These are phyloP conservation scores for Pleurozium schreberi DNA, from an alignment of 225 moss, liverwort and hornwort genomes.

Conservation along the genomic window DNA sequence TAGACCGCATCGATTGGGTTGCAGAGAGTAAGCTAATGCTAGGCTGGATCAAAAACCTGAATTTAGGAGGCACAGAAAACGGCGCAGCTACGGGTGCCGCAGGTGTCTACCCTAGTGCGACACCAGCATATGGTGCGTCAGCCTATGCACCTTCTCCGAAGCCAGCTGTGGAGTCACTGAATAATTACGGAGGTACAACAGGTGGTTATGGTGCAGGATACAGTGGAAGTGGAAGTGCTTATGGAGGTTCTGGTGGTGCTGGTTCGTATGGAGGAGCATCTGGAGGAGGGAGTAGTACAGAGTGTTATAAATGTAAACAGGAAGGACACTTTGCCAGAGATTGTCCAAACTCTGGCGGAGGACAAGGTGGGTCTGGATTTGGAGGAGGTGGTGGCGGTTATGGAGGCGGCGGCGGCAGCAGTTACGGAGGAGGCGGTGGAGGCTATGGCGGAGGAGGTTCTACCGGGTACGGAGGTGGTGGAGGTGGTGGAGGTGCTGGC, in stretches of 20 bases:
- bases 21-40: conserved; percentile 64
- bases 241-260: conserved; percentile 37
- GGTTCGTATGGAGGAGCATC: conserved; percentile 42
- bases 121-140: conserved; percentile 39
- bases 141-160: conserved; percentile 16
- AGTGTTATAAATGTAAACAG: conserved; percentile 80
- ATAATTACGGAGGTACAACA: conserved; percentile 31
- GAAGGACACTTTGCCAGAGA: conserved; percentile 72
- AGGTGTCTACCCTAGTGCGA: conserved; percentile 20
- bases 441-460: conserved; percentile 23
- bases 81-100: conserved; percentile 16
- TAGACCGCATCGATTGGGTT: conserved; percentile 57
- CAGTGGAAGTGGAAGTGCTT: conserved; percentile 21
- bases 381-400: conserved; percentile 42
- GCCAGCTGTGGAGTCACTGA: conserved; percentile 12
- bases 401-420: conserved; percentile 21
- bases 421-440: conserved; percentile 21
- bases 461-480: conserved; percentile 19
- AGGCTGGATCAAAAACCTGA: conserved; percentile 56
- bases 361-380: conserved; percentile 41
- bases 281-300: conserved; percentile 30
- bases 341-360: conserved; percentile 51
- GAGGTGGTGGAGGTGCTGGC: conserved; percentile 14
- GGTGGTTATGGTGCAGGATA: conserved; percentile 44
- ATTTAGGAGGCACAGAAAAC: conserved; percentile 33